Evolutionary conservation across 441 rosid genomes (phyloP).

Genomic region (Melastoma candidum): DNA sequence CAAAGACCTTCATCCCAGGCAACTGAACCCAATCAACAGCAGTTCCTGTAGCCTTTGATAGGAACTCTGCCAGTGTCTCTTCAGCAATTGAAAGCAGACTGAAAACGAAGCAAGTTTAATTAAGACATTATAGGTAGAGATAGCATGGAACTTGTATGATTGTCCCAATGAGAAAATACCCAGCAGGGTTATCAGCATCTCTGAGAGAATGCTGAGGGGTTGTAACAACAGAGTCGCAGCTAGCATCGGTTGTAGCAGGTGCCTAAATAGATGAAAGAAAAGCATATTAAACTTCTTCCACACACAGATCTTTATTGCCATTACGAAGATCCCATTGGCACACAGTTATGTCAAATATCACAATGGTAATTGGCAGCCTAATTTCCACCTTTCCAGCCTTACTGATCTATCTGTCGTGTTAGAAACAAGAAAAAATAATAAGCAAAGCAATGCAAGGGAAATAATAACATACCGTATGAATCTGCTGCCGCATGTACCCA

Average conservation of each 20-base stretch:
- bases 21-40: constrained; percentile 99
- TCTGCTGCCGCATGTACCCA: constrained; percentile 82
- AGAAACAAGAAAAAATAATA: background rate
- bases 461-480: constrained; percentile 47
- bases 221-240: constrained; percentile 85
- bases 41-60: constrained; percentile 99
- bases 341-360: too few relatives aligned
- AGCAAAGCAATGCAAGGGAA: constrained; percentile 1
- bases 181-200: constrained; percentile 96
- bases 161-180: constrained; percentile 30
- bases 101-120: constrained; percentile 1
- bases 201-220: constrained; percentile 87
- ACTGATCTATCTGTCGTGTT: background rate
- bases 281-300: too few relatives aligned
- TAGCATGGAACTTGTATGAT: background rate
- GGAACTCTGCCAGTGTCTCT: constrained; percentile 99
- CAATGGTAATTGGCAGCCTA: too few relatives aligned
- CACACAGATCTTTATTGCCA: background rate
- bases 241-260: constrained; percentile 53
- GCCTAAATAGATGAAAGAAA: constrained; percentile 35
- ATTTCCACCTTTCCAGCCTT: too few relatives aligned
- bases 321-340: background rate
- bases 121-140: background rate
- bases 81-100: constrained; percentile 97
- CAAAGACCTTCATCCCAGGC: constrained; percentile 99